These are phyloP conservation scores for Pseudotulostoma volvatum DNA, from an alignment of 495 filamentous ascomycete species.

Conservation along the genomic window DNA sequence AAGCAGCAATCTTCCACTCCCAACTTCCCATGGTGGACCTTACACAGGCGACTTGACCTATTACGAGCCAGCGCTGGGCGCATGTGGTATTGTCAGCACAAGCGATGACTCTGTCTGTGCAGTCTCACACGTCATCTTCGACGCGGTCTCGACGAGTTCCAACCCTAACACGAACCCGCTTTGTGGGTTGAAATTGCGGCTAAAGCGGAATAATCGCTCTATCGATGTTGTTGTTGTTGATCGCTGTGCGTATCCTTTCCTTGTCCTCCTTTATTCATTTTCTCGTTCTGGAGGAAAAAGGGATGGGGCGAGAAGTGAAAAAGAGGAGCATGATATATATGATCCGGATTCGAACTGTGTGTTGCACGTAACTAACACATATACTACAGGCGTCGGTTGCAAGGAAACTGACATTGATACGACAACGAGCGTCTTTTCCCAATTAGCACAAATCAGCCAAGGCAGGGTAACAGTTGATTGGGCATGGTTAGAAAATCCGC, in stretches of 20 bases:
- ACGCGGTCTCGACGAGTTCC: constrained; percentile 35
- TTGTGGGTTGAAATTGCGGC: constrained; percentile 47
- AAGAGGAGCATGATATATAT: no score
- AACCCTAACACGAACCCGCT: constrained; percentile 57
- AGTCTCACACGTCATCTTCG: constrained; percentile 49
- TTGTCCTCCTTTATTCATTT: constrained; percentile 1
- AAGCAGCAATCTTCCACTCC: constrained; percentile 36
- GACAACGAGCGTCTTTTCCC: constrained; percentile 39
- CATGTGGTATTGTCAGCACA: constrained; percentile 45
- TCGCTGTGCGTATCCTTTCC: constrained; percentile 34
- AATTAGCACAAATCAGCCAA: constrained; percentile 35
- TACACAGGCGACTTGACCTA: constrained; percentile 57
- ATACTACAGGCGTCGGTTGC: no score
- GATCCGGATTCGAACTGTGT: no score
- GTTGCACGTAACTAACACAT: no score
- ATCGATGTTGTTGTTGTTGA: constrained; percentile 61
- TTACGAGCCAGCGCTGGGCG: constrained; percentile 50
- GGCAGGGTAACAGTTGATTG: constrained; percentile 49
- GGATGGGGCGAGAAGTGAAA: no score
- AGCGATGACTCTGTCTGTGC: constrained; percentile 43
- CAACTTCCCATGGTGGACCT: constrained; percentile 27
- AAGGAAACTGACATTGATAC: constrained; percentile 49
- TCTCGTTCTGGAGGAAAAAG: no score
- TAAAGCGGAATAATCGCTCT: constrained; percentile 34
- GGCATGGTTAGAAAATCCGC: constrained; percentile 41